Evolutionary conservation across 192 early-diverging fungal genomes (phyloP).

Genomic region (Neocallimastix lanati): DNA sequence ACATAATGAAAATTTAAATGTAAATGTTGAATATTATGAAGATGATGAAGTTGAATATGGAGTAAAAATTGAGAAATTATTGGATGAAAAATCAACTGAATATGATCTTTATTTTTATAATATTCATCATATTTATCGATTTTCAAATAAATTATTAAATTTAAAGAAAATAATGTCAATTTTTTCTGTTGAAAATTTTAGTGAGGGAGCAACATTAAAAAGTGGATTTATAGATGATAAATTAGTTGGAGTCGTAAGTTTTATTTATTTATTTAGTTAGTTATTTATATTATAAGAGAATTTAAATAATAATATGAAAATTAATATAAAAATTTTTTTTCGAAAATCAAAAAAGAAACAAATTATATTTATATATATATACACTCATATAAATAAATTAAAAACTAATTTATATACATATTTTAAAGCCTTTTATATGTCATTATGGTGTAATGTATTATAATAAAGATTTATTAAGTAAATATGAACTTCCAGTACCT

Average conservation of each 20-base stretch:
- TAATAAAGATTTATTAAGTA: neutral
- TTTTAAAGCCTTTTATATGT: neutral
- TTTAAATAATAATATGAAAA: no score
- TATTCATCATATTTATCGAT: neutral
- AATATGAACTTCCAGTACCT: neutral
- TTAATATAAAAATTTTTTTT: no score
- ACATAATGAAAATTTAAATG: neutral
- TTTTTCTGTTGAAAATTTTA: neutral
- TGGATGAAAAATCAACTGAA: neutral
- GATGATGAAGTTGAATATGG: neutral
- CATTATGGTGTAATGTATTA: neutral
- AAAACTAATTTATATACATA: no score
- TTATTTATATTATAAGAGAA: no score
- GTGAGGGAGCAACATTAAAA: neutral
- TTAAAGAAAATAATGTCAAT: neutral
- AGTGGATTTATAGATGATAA: neutral
- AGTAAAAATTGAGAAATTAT: neutral
- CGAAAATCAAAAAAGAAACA: no score
- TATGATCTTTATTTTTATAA: neutral
- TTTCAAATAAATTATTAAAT: neutral
- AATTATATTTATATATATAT: no score
- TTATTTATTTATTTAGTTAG: no score
- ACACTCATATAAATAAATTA: no score
- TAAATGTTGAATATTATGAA: neutral
- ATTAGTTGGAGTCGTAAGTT: no score